Conservation (phyloP, 805 yeast species). For the Pichia kluyveri region DNA sequence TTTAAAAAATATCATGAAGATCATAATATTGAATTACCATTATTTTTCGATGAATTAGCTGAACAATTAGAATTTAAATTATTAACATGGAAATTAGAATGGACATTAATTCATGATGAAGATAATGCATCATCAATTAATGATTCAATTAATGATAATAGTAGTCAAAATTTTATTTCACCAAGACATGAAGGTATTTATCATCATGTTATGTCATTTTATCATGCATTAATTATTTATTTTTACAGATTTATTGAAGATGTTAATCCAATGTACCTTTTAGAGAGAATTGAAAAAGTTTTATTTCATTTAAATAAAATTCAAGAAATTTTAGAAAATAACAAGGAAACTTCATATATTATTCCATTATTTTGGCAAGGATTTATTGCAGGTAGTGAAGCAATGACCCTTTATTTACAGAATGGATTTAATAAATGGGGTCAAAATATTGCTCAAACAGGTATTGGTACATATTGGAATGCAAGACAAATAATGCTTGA, state of each 20-base stretch:
- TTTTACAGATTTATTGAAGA: constrained; percentile 56
- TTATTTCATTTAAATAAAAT: constrained; percentile 56
- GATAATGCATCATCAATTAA: constrained; percentile 8
- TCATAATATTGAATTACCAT: constrained; percentile 25
- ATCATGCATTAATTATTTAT: constrained; percentile 62
- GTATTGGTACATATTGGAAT: constrained; percentile 78
- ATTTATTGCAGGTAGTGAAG: constrained; percentile 79
- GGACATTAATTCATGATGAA: constrained; percentile 41
- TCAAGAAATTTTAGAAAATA: constrained; percentile 41
- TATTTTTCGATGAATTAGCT: constrained; percentile 25
- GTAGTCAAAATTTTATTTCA: constrained; percentile 29
- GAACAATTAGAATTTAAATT: constrained; percentile 41
- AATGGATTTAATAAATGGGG: constrained; percentile 68
- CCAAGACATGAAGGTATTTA: constrained; percentile 62
- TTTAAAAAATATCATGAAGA: constrained; percentile 47
- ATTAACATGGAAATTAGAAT: constrained; percentile 63
- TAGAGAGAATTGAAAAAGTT: constrained; percentile 51
- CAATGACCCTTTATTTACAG: constrained; percentile 49
- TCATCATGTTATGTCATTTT: constrained; percentile 75
- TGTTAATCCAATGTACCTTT: constrained; percentile 47
- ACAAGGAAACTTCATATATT: constrained; percentile 43
- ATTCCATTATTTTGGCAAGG: constrained; percentile 86
- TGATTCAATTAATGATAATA: not conserved
- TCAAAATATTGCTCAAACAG: constrained; percentile 47
- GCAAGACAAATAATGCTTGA: constrained; percentile 79